A percentile compares a stretch with the other conserved stretches of the same genome.
Evolutionary conservation across 352 stramenopile species (phyloP).

Genomic region (Pythium periplocum): DNA sequence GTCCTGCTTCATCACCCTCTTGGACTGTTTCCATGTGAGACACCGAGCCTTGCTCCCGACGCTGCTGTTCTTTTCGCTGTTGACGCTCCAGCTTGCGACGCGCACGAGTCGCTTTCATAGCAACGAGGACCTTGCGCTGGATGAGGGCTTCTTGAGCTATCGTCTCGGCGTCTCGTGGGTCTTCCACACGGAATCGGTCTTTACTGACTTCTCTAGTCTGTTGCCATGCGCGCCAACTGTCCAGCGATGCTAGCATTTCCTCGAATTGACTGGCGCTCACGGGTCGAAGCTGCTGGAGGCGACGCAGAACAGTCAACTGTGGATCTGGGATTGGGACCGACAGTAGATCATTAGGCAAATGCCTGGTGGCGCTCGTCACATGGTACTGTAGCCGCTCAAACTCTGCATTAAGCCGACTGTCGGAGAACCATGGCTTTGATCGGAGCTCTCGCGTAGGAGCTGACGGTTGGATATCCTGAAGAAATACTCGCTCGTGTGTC

Average conservation of each 20-base stretch:
- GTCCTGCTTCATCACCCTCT: slow-evolving; percentile 39
- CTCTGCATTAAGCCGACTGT: slow-evolving; percentile 29
- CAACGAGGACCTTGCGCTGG: slow-evolving; percentile 64
- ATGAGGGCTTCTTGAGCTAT: slow-evolving; percentile 42
- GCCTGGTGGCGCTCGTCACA: slow-evolving; percentile 39
- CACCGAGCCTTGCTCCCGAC: slow-evolving; percentile 13
- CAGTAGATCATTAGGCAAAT: slow-evolving; percentile 25
- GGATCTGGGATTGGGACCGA: slow-evolving; percentile 2
- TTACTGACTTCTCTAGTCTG: slow-evolving; percentile 47
- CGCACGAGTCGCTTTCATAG: slow-evolving; percentile 56
- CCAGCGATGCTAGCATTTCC: slow-evolving; percentile 33
- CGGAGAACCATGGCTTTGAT: slow-evolving; percentile 25
- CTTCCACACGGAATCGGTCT: slow-evolving; percentile 58
- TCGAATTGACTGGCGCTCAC: slow-evolving; percentile 25
- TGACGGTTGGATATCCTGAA: slow-evolving; percentile 18
- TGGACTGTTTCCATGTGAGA: slow-evolving; percentile 62
- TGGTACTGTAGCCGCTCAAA: slow-evolving; percentile 28
- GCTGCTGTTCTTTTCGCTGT: slow-evolving; percentile 41
- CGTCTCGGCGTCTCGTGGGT: slow-evolving; percentile 44
- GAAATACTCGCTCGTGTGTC: slow-evolving; percentile 13
- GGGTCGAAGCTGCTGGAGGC: slow-evolving; percentile 38
- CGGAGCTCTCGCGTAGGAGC: background rate
- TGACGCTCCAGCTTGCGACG: slow-evolving; percentile 58
- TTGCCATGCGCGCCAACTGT: slow-evolving; percentile 47
- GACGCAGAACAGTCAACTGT: slow-evolving; percentile 43